Conservation (phyloP, 495 filamentous ascomycete species). For the Neurospora hispaniola region DNA sequence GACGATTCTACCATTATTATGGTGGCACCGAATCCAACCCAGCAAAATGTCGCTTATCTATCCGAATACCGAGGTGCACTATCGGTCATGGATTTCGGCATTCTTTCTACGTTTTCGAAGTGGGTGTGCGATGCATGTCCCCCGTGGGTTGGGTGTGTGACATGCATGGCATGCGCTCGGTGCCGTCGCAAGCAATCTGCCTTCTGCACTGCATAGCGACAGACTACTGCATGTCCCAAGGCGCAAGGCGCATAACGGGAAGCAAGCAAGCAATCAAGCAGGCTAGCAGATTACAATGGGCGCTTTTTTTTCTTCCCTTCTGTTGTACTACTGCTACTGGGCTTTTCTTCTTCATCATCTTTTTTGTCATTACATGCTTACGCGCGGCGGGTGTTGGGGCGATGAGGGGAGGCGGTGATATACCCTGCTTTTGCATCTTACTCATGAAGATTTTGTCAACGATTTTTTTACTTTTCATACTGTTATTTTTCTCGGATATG, state of each 20-base stretch:
- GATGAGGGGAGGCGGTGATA: no score
- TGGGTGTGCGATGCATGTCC: not conserved
- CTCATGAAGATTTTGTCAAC: no score
- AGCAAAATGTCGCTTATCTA: not conserved
- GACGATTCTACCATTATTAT: not conserved
- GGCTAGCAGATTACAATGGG: no score
- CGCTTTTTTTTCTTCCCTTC: no score
- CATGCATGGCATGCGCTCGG: not conserved
- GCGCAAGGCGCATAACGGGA: not conserved
- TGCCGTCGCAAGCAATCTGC: not conserved
- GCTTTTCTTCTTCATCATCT: no score
- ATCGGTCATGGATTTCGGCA: not conserved
- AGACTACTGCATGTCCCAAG: not conserved
- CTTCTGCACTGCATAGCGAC: no score
- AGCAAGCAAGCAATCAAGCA: not conserved
- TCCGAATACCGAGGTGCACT: not conserved
- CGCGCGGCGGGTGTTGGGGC: no score
- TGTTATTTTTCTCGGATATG: no score
- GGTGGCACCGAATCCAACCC: not conserved
- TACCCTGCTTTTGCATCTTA: no score
- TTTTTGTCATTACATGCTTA: no score
- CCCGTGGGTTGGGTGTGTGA: not conserved
- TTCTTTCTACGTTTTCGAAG: not conserved
- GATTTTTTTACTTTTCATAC: no score
- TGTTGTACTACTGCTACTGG: no score